Evolutionary conservation across 805 yeast genomes (phyloP).

Genomic region (Starmera quercuum): DNA sequence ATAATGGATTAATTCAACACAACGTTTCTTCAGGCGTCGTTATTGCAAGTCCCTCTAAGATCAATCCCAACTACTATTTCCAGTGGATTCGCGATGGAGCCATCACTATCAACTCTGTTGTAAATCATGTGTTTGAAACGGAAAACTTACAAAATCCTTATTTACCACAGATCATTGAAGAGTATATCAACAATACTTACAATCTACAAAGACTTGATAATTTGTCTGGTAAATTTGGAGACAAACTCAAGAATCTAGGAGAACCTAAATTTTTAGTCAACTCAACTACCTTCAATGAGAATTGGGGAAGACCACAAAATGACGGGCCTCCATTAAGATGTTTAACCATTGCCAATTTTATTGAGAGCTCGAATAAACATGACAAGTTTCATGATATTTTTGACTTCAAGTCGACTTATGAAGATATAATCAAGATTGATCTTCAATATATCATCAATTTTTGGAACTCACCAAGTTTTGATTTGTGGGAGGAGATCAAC

Average conservation of each 20-base stretch:
- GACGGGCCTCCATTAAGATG: conserved; percentile 90
- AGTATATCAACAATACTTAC: conserved; percentile 53
- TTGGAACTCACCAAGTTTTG: conserved; percentile 71
- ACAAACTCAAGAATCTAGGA: conserved; percentile 55
- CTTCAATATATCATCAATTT: conserved; percentile 49
- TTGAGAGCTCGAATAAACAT: conserved; percentile 28
- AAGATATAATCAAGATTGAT: conserved; percentile 57
- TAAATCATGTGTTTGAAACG: conserved; percentile 43
- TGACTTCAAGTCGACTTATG: conserved; percentile 30
- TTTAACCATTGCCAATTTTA: conserved; percentile 51
- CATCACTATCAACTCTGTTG: conserved; percentile 59
- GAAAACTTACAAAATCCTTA: conserved; percentile 17
- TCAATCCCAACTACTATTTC: conserved; percentile 71
- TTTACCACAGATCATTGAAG: conserved; percentile 33
- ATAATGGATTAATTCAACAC: conserved; percentile 16
- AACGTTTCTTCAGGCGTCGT: conserved; percentile 60
- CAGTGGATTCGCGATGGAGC: conserved; percentile 94
- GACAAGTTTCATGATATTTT: conserved; percentile 14
- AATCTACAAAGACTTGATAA: conserved; percentile 60
- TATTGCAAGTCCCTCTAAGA: conserved; percentile 75
- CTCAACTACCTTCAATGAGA: conserved; percentile 49
- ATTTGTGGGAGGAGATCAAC: conserved; percentile 86
- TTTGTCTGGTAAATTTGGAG: conserved; percentile 53
- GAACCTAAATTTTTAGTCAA: conserved; percentile 83
- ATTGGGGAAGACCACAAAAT: conserved; percentile 94